Conservation (phyloP, 1,284 basidiomycete species). For the Sporisorium scitamineum region DNA sequence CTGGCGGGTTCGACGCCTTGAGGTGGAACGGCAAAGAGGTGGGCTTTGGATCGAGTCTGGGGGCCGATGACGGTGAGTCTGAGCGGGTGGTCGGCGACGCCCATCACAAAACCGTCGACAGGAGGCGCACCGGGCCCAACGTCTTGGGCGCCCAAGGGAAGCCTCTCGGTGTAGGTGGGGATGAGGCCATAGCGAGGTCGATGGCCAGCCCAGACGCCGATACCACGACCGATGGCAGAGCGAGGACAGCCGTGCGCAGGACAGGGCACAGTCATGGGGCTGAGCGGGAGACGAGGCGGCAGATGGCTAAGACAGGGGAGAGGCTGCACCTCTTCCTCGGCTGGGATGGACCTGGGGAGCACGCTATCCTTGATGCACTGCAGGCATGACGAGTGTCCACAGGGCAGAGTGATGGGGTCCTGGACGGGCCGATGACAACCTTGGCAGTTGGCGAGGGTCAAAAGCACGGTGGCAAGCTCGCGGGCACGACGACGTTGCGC, state of each 20-base stretch:
- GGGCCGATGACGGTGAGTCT: slow-evolving; percentile 57
- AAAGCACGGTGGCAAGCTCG: slow-evolving; percentile 44
- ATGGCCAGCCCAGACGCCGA: slow-evolving; percentile 61
- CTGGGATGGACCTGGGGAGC: slow-evolving; percentile 24
- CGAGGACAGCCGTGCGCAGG: slow-evolving; percentile 53
- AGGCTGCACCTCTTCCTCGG: slow-evolving; percentile 23
- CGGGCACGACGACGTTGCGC: slow-evolving; percentile 45
- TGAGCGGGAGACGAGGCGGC: slow-evolving; percentile 59
- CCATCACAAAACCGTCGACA: slow-evolving; percentile 62
- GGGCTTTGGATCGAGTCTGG: slow-evolving; percentile 48
- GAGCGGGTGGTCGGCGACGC: slow-evolving; percentile 51
- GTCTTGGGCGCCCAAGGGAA: slow-evolving; percentile 30
- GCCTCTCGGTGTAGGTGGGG: slow-evolving; percentile 41
- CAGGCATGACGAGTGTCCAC: slow-evolving; percentile 61
- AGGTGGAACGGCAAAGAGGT: slow-evolving; percentile 47
- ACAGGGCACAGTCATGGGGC: slow-evolving; percentile 57
- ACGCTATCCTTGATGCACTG: slow-evolving; percentile 50
- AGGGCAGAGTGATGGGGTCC: slow-evolving; percentile 61
- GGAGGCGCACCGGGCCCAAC: slow-evolving; percentile 51
- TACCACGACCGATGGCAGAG: slow-evolving; percentile 59
- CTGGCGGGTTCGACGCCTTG: slow-evolving; percentile 29
- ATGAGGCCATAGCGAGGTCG: slow-evolving; percentile 48
- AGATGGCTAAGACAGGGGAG: slow-evolving; percentile 49
- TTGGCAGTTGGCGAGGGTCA: slow-evolving; percentile 48
- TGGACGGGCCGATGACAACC: slow-evolving; percentile 44